phyloP scores from a whole-genome alignment of 2,329 filamentous ascomycete species.

The Graphilbum sp. region DNA sequence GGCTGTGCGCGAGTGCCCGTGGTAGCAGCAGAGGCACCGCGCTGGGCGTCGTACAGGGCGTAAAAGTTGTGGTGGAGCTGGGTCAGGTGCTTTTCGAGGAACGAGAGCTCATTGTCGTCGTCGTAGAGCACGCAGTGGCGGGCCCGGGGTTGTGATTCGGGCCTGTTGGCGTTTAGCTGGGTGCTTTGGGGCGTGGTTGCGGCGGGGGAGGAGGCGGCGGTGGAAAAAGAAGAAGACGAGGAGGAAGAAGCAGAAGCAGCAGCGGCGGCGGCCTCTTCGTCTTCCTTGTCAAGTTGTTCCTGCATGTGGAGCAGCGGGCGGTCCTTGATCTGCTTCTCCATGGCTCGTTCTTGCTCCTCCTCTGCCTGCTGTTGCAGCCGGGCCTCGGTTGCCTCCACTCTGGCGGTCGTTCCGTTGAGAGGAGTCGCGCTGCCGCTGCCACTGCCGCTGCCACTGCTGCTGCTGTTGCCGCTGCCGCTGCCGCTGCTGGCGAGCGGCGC shows the following conservation, averaged over 20 bases:
- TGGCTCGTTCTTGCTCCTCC: conserved; percentile 72
- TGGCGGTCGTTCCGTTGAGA: too few species aligned
- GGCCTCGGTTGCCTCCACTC: too few species aligned
- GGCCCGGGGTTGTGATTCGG: conserved; percentile 14
- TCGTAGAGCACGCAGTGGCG: conserved; percentile 70
- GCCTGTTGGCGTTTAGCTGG: too few species aligned
- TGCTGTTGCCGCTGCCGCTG: too few species aligned
- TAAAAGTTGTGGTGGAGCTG: conserved; percentile 69
- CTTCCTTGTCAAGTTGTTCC: conserved; percentile 74
- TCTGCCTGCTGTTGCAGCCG: conserved; percentile 60
- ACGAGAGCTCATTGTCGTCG: conserved; percentile 66
- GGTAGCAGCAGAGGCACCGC: too few species aligned
- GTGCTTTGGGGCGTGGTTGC: conserved; percentile 10
- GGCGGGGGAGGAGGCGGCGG: conserved; percentile 6
- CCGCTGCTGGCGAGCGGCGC: too few species aligned
- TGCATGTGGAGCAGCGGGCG: conserved; percentile 85
- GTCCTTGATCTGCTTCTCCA: conserved; percentile 80
- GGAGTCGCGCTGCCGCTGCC: too few species aligned
- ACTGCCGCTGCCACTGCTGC: too few species aligned
- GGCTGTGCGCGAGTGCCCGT: too few species aligned
- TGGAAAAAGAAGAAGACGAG: too few species aligned
- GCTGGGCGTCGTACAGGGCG: conserved; percentile 55
- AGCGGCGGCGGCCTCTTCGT: conserved; percentile 42
- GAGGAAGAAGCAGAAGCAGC: too few species aligned
- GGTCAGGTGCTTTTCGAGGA: conserved; percentile 60